These are phyloP conservation scores for Tricholoma bakamatsutake DNA, from an alignment of 768 basidiomycete genomes.

Conservation along the genomic window DNA sequence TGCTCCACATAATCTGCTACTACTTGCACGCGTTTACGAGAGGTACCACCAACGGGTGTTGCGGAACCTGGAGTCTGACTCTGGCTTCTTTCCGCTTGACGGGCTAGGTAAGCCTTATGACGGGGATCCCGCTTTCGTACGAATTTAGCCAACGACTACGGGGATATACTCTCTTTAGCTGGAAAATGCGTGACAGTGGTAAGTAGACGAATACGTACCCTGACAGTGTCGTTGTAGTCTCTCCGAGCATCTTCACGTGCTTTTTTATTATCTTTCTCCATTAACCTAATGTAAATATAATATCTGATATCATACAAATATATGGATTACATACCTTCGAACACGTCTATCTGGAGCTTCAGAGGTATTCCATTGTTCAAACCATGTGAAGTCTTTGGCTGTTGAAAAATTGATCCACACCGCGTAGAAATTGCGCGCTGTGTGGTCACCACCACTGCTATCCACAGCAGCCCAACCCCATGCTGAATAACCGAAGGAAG, in stretches of 20 bases:
- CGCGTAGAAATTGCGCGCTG: slow-evolving; percentile 73
- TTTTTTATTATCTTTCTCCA: slow-evolving; percentile 97
- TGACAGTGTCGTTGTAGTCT: slow-evolving; percentile 90
- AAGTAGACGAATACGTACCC: slow-evolving; percentile 52
- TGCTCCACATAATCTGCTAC: slow-evolving; percentile 67
- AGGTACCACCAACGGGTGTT: slow-evolving; percentile 22
- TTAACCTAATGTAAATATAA: slow-evolving; percentile 42
- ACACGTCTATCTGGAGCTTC: slow-evolving; percentile 86
- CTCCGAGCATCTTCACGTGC: slow-evolving; percentile 78
- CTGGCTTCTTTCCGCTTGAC: slow-evolving; percentile 33
- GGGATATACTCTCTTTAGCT: neutral
- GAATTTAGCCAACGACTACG: slow-evolving; percentile 67
- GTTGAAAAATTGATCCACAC: slow-evolving; percentile 86
- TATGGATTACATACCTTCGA: slow-evolving; percentile 47
- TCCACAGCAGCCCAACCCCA: slow-evolving; percentile 62
- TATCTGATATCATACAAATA: neutral
- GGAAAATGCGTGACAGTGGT: neutral
- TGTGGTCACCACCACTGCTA: slow-evolving; percentile 38
- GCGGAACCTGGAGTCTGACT: slow-evolving; percentile 24
- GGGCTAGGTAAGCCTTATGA: slow-evolving; percentile 61
- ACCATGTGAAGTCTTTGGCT: slow-evolving; percentile 84
- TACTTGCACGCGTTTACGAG: slow-evolving; percentile 22
- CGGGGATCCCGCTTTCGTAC: slow-evolving; percentile 87
- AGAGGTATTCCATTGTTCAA: slow-evolving; percentile 72
- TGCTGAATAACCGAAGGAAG: slow-evolving; percentile 74